Conservation (phyloP, 1,139 yeast genomes). For the Taphrina pruni region DNA sequence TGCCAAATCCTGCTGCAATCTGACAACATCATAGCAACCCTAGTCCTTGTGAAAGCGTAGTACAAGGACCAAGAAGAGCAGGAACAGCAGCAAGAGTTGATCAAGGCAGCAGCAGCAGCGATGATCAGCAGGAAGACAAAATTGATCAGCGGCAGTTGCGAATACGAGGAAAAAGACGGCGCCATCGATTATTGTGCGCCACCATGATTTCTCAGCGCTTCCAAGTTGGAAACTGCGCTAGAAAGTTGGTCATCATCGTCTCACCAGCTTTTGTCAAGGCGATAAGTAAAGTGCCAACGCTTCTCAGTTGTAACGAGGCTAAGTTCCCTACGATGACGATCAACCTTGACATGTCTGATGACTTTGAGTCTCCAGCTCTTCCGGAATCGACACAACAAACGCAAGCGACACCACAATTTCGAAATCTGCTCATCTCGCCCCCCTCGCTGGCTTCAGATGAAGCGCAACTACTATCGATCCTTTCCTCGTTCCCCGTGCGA, state of each 20-base stretch:
- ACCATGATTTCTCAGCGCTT: slow-evolving; percentile 16
- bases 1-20: too few species aligned
- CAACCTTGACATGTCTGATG: slow-evolving; percentile 37
- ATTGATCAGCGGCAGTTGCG: neutral
- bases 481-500: slow-evolving; percentile 50
- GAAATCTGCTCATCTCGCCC: slow-evolving; percentile 62
- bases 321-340: slow-evolving; percentile 3
- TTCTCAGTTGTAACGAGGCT: too few species aligned
- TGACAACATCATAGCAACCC: too few species aligned
- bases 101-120: neutral
- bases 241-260: neutral
- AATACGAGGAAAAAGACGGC: neutral
- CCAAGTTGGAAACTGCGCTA: neutral
- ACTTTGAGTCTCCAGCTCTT: slow-evolving; percentile 18
- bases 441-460: slow-evolving; percentile 75
- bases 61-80: too few species aligned
- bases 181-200: neutral
- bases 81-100: too few species aligned
- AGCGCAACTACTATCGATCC: slow-evolving; percentile 55
- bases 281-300: too few species aligned
- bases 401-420: slow-evolving; percentile 20
- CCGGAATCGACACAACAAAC: slow-evolving; percentile 14
- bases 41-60: too few species aligned
- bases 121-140: neutral
- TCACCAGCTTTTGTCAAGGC: neutral